Percentiles rank a stretch among this genome's conserved stretches.
Evolutionary conservation across 352 stramenopile species (phyloP).

Genomic region (Phytophthora rubi): DNA sequence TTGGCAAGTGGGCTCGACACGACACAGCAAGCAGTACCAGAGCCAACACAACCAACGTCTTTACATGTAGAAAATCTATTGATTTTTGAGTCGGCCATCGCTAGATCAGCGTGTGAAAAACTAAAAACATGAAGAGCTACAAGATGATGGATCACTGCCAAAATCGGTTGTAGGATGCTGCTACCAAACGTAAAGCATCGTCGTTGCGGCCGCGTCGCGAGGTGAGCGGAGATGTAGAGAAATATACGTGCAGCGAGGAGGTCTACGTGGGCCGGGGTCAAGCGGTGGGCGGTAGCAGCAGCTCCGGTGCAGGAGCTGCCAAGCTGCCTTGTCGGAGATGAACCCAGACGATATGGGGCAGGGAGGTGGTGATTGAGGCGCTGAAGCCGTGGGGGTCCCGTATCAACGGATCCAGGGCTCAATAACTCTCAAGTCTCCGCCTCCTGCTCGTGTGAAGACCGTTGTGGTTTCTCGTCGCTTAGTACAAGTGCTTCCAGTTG

Average conservation of each 20-base stretch:
- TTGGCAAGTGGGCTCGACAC: neutral
- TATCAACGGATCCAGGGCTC: neutral
- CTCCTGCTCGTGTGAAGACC: constrained; percentile 17
- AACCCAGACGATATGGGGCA: constrained; percentile 13
- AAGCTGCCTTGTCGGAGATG: constrained; percentile 25
- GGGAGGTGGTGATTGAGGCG: too few relatives aligned
- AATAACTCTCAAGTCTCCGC: neutral
- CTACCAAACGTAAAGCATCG: constrained; percentile 55
- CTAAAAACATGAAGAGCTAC: constrained; percentile 29
- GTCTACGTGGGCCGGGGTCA: constrained; percentile 24
- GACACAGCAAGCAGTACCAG: neutral
- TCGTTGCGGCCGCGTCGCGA: constrained; percentile 41
- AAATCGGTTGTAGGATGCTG: constrained; percentile 52
- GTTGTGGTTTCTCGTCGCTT: constrained; percentile 14
- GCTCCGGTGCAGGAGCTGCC: constrained; percentile 9
- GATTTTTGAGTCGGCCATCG: constrained; percentile 27
- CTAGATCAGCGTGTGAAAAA: constrained; percentile 6
- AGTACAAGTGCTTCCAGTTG: constrained; percentile 86
- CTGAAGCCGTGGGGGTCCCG: too few relatives aligned
- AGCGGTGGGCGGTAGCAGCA: constrained; percentile 16
- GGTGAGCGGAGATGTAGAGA: constrained; percentile 22
- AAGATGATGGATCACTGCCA: constrained; percentile 47
- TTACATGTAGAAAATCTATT: constrained; percentile 35
- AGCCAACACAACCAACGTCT: neutral
- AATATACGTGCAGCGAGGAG: constrained; percentile 33